These are phyloP conservation scores for Leccinum uliginosum DNA, from an alignment of 768 basidiomycete species.

Conservation along the genomic window DNA sequence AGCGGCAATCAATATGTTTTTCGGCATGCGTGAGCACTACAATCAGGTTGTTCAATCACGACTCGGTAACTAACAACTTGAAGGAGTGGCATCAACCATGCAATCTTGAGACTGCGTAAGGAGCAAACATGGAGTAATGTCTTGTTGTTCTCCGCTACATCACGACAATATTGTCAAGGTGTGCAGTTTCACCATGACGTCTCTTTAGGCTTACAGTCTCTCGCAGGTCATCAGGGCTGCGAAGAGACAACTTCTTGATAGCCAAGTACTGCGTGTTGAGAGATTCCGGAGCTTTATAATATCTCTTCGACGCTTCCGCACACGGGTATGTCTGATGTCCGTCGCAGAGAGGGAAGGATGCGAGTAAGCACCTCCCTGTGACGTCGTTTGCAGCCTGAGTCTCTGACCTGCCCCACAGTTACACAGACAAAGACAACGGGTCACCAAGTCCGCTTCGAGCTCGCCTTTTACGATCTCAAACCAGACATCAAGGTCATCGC, in stretches of 20 bases:
- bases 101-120: constrained; percentile 65
- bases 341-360: constrained; percentile 92
- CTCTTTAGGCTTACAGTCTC: too few relatives aligned
- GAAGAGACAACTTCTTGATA: too few relatives aligned
- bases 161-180: too few relatives aligned
- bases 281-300: too few relatives aligned
- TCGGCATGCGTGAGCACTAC: constrained; percentile 65
- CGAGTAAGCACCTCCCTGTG: constrained; percentile 81
- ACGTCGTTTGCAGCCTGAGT: too few relatives aligned
- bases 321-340: too few relatives aligned
- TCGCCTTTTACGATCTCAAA: constrained; percentile 97
- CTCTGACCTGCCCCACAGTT: constrained; percentile 81
- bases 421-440: constrained; percentile 99
- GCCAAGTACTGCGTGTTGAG: too few relatives aligned
- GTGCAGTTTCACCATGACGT: too few relatives aligned
- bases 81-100: constrained; percentile 77
- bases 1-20: constrained; percentile 92
- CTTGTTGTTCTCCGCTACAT: too few relatives aligned
- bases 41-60: constrained; percentile 49
- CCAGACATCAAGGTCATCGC: constrained; percentile 99
- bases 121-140: too few relatives aligned
- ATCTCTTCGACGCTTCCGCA: too few relatives aligned
- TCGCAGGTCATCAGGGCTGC: too few relatives aligned
- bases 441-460: constrained; percentile 98
- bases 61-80: constrained; percentile 76